Evolutionary conservation across 805 yeast genomes (phyloP).

Genomic region (Trichomonascus vanleenenianus): DNA sequence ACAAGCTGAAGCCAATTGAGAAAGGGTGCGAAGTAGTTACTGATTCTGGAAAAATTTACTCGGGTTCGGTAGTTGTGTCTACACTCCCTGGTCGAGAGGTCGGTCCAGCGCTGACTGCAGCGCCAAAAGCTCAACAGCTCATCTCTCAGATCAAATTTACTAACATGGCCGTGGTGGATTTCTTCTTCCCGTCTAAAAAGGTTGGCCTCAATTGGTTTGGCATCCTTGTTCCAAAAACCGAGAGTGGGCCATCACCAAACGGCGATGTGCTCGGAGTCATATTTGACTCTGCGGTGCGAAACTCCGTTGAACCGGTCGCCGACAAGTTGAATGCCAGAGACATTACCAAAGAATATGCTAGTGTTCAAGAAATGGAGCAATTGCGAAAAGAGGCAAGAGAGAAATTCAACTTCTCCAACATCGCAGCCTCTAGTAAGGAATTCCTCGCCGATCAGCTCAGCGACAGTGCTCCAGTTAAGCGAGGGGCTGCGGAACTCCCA

Average conservation of each 20-base stretch:
- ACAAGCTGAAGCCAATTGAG: slow-evolving; percentile 5
- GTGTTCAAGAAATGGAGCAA: background rate
- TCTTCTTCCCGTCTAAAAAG: slow-evolving; percentile 44
- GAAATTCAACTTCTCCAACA: background rate
- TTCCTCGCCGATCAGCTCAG: slow-evolving; percentile 2
- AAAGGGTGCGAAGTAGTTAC: background rate
- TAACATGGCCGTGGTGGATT: slow-evolving; percentile 61
- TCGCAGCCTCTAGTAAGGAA: background rate
- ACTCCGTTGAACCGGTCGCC: slow-evolving; percentile 34
- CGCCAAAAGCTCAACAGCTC: slow-evolving; percentile 6
- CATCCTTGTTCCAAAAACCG: slow-evolving; percentile 63
- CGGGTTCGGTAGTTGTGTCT: slow-evolving; percentile 12
- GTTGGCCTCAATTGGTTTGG: slow-evolving; percentile 68
- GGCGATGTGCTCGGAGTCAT: slow-evolving; percentile 74
- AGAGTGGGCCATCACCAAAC: slow-evolving; percentile 31
- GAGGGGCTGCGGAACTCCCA: slow-evolving; percentile 3
- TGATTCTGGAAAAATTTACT: background rate
- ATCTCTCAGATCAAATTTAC: slow-evolving; percentile 44
- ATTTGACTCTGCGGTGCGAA: slow-evolving; percentile 80
- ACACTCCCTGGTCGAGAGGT: slow-evolving; percentile 16
- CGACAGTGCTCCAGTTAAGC: background rate
- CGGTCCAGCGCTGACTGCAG: slow-evolving; percentile 8
- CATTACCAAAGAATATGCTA: background rate
- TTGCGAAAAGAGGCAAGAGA: background rate
- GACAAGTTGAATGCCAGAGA: background rate